Conservation (phyloP, 495 filamentous ascomycete genomes). For the Cercophora scortea region DNA sequence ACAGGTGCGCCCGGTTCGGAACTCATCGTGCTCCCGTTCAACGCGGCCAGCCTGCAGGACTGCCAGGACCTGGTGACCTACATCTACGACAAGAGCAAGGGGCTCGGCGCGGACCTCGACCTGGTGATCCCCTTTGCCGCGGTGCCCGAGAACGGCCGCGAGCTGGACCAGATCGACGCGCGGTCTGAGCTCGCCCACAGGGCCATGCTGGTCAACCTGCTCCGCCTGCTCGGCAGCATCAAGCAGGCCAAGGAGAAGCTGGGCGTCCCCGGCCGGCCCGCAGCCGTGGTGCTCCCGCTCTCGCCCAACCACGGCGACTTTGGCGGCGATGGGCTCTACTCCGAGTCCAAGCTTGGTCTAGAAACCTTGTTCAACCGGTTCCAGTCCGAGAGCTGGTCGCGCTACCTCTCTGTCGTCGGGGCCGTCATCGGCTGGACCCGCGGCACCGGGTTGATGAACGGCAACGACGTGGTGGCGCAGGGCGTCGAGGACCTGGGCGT, state of each 20-base stretch:
- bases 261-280: slow-evolving; percentile 80
- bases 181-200: slow-evolving; percentile 92
- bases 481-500: slow-evolving; percentile 88
- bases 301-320: slow-evolving; percentile 95
- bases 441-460: slow-evolving; percentile 88
- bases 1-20: slow-evolving; percentile 82
- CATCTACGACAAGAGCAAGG: slow-evolving; percentile 51
- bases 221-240: slow-evolving; percentile 75
- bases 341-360: slow-evolving; percentile 84
- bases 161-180: slow-evolving; percentile 86
- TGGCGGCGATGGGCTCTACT: slow-evolving; percentile 88
- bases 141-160: slow-evolving; percentile 83
- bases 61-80: slow-evolving; percentile 80
- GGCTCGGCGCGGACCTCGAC: slow-evolving; percentile 82
- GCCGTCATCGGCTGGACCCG: slow-evolving; percentile 95
- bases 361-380: slow-evolving; percentile 92
- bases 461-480: slow-evolving; percentile 88
- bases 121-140: slow-evolving; percentile 88
- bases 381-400: slow-evolving; percentile 89
- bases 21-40: slow-evolving; percentile 89
- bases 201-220: slow-evolving; percentile 91
- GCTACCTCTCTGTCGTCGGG: slow-evolving; percentile 89
- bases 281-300: slow-evolving; percentile 82
- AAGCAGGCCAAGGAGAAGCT: slow-evolving; percentile 72
- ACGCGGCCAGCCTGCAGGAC: slow-evolving; percentile 90